These are phyloP conservation scores for Aspergillus sclerotiicarbonarius DNA, from an alignment of 495 filamentous ascomycete species.

Conservation along the genomic window DNA sequence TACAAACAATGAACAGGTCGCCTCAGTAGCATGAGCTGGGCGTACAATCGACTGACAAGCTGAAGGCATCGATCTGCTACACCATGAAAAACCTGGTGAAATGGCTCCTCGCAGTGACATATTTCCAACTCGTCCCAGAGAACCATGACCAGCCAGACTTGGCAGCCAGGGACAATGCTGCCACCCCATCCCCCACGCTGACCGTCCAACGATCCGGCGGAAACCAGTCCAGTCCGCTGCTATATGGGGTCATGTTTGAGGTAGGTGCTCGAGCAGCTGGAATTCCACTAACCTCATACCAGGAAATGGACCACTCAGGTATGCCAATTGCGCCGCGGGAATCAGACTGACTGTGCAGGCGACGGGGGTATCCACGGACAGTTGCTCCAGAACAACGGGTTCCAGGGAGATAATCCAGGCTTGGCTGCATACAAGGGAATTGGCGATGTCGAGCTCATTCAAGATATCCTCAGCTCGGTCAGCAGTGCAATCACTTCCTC, in stretches of 20 bases:
- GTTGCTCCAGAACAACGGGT: constrained; percentile 71
- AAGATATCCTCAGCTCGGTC: constrained; percentile 53
- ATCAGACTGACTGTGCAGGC: constrained; percentile 16
- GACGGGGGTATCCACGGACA: constrained; percentile 79
- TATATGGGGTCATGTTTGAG: constrained; percentile 64
- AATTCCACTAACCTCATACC: not conserved
- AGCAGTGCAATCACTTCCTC: constrained; percentile 53
- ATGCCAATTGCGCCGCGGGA: not conserved
- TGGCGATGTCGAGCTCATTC: constrained; percentile 46
- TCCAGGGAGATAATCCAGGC: constrained; percentile 52
- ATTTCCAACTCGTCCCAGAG: not conserved
- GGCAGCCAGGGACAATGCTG: not conserved
- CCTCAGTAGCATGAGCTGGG: not conserved
- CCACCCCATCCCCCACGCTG: not conserved
- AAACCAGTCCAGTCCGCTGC: constrained; percentile 52
- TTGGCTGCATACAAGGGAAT: constrained; percentile 57
- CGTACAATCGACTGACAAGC: not conserved
- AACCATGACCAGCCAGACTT: not conserved
- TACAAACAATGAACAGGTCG: not conserved
- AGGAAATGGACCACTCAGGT: constrained; percentile 74
- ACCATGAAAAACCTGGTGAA: not conserved
- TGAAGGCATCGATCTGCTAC: not conserved
- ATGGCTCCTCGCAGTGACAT: not conserved
- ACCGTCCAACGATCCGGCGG: constrained; percentile 38
- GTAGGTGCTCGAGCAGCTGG: constrained; percentile 15